Evolutionary conservation across 441 rosid genomes (phyloP).

Genomic region (Mallotus japonicus): DNA sequence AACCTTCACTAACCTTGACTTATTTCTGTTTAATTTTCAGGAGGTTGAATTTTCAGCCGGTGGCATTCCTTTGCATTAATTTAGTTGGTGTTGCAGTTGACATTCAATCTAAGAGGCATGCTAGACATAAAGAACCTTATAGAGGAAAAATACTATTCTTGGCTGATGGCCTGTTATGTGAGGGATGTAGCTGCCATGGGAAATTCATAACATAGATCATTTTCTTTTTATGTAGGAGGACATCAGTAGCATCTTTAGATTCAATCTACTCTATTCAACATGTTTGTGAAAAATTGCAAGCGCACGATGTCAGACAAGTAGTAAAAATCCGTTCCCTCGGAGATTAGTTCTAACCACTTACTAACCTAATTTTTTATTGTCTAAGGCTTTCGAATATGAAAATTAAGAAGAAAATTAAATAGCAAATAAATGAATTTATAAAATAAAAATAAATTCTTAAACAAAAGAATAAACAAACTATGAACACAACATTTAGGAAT

Average conservation of each 20-base stretch:
- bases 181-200: slow-evolving; percentile 1
- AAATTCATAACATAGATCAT: not conserved
- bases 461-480: no score
- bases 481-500: no score
- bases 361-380: no score
- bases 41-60: slow-evolving; percentile 96
- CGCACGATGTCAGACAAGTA: no score
- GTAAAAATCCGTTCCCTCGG: no score
- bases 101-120: not conserved
- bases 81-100: not conserved
- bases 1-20: not conserved
- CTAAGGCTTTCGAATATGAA: no score
- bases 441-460: no score
- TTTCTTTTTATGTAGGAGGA: not conserved
- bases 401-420: no score
- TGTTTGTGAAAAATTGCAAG: no score
- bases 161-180: not conserved
- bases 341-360: no score
- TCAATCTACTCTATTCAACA: slow-evolving; percentile 2
- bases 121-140: not conserved
- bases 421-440: no score
- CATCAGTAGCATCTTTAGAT: slow-evolving; percentile 10
- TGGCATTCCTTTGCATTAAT: slow-evolving; percentile 47
- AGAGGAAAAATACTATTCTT: not conserved
- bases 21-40: slow-evolving; percentile 39